These are phyloP conservation scores for Microbotryum saponariae DNA, from an alignment of 1,284 basidiomycete genomes.

Conservation along the genomic window DNA sequence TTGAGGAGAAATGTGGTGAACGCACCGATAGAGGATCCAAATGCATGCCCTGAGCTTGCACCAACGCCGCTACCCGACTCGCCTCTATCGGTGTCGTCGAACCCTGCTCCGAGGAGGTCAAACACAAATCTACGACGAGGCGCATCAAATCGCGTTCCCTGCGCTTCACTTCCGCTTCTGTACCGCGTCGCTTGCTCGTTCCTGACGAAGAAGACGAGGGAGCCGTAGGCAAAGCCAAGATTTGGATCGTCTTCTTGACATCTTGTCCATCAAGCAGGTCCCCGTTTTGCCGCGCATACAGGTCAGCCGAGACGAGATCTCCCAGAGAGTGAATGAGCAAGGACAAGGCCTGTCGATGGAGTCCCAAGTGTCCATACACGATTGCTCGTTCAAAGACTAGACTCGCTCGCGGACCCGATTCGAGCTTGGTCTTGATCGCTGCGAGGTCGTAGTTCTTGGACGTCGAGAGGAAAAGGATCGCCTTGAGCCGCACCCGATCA, in stretches of 20 bases:
- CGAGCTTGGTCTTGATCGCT: conserved; percentile 48
- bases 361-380: conserved; percentile 63
- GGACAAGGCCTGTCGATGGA: conserved; percentile 59
- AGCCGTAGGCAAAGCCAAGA: conserved; percentile 27
- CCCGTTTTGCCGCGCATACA: conserved; percentile 68
- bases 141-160: conserved; percentile 55
- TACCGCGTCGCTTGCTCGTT: conserved; percentile 38
- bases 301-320: conserved; percentile 68
- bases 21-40: conserved; percentile 68
- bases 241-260: conserved; percentile 37
- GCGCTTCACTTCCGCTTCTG: conserved; percentile 49
- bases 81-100: conserved; percentile 37
- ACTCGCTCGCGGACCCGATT: conserved; percentile 42
- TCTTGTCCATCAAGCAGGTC: conserved; percentile 56
- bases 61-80: conserved; percentile 53
- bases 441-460: conserved; percentile 59
- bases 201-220: conserved; percentile 31
- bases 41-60: conserved; percentile 70
- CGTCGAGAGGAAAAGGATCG: conserved; percentile 67
- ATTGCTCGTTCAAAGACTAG: conserved; percentile 68
- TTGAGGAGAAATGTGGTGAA: not conserved
- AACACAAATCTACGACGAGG: conserved; percentile 69
- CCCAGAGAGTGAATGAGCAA: conserved; percentile 61
- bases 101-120: conserved; percentile 50
- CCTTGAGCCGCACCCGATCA: conserved; percentile 61